Conservation (phyloP, 257 asterid species). For the Gardenia jasminoides region DNA sequence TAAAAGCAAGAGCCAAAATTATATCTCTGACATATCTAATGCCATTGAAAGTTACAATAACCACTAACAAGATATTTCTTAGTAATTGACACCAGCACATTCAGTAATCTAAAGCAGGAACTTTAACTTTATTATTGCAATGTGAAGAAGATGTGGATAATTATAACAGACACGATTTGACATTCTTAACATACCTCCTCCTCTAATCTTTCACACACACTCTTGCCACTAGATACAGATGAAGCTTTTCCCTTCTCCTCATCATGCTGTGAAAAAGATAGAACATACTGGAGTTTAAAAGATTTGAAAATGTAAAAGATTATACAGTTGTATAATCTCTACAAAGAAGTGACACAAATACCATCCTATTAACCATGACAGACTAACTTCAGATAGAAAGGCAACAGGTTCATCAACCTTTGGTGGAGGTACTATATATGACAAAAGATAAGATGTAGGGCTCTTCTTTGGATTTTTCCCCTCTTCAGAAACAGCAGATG, state of each 20-base stretch:
- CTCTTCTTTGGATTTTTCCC: conserved; percentile 61
- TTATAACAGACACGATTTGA: background rate
- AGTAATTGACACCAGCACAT: background rate
- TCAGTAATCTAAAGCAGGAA: background rate
- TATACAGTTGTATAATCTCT: background rate
- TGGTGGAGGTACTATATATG: conserved; percentile 73
- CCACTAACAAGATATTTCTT: background rate
- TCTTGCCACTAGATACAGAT: conserved; percentile 56
- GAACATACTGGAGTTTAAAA: conserved; percentile 20
- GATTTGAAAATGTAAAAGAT: background rate
- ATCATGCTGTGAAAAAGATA: conserved; percentile 46
- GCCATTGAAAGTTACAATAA: background rate
- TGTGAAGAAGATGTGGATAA: background rate
- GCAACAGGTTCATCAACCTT: conserved; percentile 48
- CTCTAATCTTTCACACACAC: conserved; percentile 65
- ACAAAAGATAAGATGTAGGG: conserved; percentile 65
- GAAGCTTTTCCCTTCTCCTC: conserved; percentile 71
- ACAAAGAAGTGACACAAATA: background rate
- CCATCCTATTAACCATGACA: background rate
- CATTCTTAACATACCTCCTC: conserved; percentile 61
- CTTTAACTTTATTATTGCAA: background rate
- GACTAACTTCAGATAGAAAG: conserved; percentile 17
- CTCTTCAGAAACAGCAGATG: conserved; percentile 49
- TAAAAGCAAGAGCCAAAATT: background rate
- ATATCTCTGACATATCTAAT: no score